Percentiles rank a stretch among this genome's conserved stretches.
phyloP scores from a whole-genome alignment of 257 asterid genomes.

The Solanum chmielewskii region DNA sequence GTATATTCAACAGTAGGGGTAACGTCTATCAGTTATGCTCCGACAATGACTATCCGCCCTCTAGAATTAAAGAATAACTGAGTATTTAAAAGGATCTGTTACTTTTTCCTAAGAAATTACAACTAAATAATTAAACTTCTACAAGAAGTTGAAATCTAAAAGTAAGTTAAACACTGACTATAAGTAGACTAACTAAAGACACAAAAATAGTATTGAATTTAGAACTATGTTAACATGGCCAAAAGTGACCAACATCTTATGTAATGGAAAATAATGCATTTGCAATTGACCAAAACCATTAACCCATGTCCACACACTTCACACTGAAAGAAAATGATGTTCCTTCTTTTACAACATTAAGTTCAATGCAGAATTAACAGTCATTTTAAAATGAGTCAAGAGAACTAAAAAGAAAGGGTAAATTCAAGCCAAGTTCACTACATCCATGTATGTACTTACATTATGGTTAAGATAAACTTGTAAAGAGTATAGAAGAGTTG shows the following conservation, averaged over 20 bases:
- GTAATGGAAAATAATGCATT: neutral
- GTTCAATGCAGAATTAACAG: neutral
- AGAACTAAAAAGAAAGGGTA: neutral
- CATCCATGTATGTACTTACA: neutral
- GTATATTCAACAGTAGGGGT: neutral
- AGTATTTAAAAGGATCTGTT: neutral
- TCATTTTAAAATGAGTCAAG: neutral
- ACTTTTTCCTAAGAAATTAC: neutral
- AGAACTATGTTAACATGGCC: neutral
- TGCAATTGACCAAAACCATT: neutral
- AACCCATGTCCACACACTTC: neutral
- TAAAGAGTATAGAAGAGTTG: neutral
- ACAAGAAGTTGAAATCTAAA: neutral
- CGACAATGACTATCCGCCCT: neutral
- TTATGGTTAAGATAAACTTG: neutral
- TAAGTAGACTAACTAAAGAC: neutral
- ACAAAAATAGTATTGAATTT: neutral
- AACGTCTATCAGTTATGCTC: neutral
- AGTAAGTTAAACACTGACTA: neutral
- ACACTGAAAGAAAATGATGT: neutral
- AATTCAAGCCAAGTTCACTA: neutral
- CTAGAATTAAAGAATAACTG: neutral
- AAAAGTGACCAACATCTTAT: neutral
- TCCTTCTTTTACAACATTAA: neutral
- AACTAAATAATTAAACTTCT: neutral